Base-by-base conservation (phyloP, 1,284 basidiomycete genomes). In the Moesziomyces sp. region DNA sequence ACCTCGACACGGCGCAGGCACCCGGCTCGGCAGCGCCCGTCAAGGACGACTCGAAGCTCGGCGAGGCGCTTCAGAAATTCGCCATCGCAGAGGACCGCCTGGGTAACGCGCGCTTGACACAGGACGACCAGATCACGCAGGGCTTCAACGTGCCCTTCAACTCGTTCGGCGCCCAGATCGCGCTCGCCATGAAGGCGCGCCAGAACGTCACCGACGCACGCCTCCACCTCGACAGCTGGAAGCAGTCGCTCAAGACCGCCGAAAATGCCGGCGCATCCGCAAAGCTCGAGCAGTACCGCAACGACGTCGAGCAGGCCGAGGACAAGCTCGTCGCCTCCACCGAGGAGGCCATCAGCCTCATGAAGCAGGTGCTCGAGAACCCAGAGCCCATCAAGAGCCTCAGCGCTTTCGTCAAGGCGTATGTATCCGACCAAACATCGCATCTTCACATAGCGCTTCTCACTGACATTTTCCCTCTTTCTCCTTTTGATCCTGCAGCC, bases 301-400 rank as follows among this genome's bases (percentile, higher is more conserved):
- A 26, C 23, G 81, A 84, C 51, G 83, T 84, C 11, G 83, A 84
- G 57, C 70, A 78, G 47, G 83, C 83, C 16, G 83, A 84, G 65
- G 83, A 84, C 67, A 82, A 82, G 71, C 89, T 98, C 49, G 95
- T 98, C 16, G 93, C 94, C 84, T 94, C 93, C 87, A 99, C 96
- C 23, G 96, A 99, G 86, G 93, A 96, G 42, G 96, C 96, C 1
- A 98, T 99, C 83, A 93, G 92, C 14, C 88, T 97, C 63, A 98
- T 98, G 96, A 97, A 98, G 88, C 91, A 92, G 44, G 95, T 98
- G 14, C 88, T 98, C 46, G 95, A 98, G 82, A 97, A 97, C 86
- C 96, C 96, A 48, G 96, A 98, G 86, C 93, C 96, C 0, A 86
- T 98, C 83, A 94, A 93, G 88, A 93, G 94, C 86, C 85, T 99